phyloP scores from a whole-genome alignment of 257 asterid species.

The Primulina tabacum region DNA sequence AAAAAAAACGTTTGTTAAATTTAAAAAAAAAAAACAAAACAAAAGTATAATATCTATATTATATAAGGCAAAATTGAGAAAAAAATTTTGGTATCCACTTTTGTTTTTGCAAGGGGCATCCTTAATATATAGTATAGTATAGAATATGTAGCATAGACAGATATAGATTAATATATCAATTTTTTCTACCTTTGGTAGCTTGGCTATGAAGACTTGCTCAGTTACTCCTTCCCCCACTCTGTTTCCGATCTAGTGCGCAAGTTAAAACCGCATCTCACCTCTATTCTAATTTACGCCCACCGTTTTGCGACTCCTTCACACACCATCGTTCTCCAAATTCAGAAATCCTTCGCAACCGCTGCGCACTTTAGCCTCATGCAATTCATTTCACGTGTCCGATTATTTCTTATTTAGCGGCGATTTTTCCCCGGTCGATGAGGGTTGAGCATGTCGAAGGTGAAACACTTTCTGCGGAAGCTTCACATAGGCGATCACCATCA shows the following conservation, averaged over 20 bases:
- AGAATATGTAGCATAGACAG: too few relatives aligned
- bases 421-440: slow-evolving; percentile 49
- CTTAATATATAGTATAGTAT: too few relatives aligned
- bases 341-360: slow-evolving; percentile 21
- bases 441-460: slow-evolving; percentile 82
- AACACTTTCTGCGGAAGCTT: slow-evolving; percentile 88
- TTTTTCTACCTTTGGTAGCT: slow-evolving; percentile 23
- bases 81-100: too few relatives aligned
- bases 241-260: slow-evolving; percentile 21
- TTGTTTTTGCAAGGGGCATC: too few relatives aligned
- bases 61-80: too few relatives aligned
- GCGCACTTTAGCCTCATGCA: background rate
- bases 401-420: background rate
- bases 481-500: slow-evolving; percentile 73
- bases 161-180: background rate
- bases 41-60: too few relatives aligned
- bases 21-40: too few relatives aligned
- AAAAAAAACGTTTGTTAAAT: too few relatives aligned
- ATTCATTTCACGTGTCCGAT: slow-evolving; percentile 2
- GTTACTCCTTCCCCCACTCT: slow-evolving; percentile 14
- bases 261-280: slow-evolving; percentile 19
- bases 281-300: slow-evolving; percentile 31
- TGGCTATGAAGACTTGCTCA: slow-evolving; percentile 37
- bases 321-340: slow-evolving; percentile 19
- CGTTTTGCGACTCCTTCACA: slow-evolving; percentile 27